Percentiles rank a stretch among this genome's conserved stretches.
These are phyloP conservation scores for Myxozyma sirexii DNA, from an alignment of 805 yeast genomes.

Conservation along the genomic window DNA sequence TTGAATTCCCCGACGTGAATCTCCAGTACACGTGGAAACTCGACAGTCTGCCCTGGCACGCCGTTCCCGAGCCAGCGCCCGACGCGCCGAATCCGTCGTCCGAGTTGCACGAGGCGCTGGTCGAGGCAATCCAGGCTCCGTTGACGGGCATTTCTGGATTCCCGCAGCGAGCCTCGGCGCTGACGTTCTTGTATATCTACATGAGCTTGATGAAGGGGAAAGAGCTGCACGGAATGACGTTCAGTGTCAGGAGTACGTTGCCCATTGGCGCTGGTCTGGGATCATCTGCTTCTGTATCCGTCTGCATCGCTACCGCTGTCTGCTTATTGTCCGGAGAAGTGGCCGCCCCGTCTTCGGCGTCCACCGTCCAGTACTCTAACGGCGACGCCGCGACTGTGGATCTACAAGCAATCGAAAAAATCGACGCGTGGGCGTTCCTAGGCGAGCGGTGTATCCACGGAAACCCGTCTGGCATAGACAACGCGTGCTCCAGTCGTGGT, in stretches of 20 bases:
- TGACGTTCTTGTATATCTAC: constrained; percentile 80
- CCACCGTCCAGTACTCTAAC: constrained; percentile 46
- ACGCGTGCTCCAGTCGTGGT: constrained; percentile 93
- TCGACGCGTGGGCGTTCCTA: constrained; percentile 85
- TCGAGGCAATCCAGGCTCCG: constrained; percentile 51
- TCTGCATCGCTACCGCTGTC: constrained; percentile 68
- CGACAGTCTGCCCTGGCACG: constrained; percentile 63
- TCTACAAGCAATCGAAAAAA: constrained; percentile 45
- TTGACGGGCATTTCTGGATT: constrained; percentile 54
- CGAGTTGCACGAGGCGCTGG: constrained; percentile 63
- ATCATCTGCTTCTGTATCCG: constrained; percentile 87
- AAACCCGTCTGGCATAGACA: constrained; percentile 94
- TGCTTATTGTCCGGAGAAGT: constrained; percentile 25
- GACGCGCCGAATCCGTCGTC: constrained; percentile 23
- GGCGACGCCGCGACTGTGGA: constrained; percentile 51
- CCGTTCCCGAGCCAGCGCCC: constrained; percentile 37
- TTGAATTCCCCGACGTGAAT: constrained; percentile 84
- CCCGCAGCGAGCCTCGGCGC: constrained; percentile 75
- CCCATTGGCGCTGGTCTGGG: constrained; percentile 98
- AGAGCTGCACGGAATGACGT: constrained; percentile 50
- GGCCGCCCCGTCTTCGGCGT: constrained; percentile 15
- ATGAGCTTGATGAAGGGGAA: constrained; percentile 55
- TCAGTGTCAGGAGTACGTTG: constrained; percentile 74
- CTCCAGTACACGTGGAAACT: constrained; percentile 66
- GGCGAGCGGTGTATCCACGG: constrained; percentile 97